These are phyloP conservation scores for Galium porrigens DNA, from an alignment of 305 asterid species.

Conservation along the genomic window DNA sequence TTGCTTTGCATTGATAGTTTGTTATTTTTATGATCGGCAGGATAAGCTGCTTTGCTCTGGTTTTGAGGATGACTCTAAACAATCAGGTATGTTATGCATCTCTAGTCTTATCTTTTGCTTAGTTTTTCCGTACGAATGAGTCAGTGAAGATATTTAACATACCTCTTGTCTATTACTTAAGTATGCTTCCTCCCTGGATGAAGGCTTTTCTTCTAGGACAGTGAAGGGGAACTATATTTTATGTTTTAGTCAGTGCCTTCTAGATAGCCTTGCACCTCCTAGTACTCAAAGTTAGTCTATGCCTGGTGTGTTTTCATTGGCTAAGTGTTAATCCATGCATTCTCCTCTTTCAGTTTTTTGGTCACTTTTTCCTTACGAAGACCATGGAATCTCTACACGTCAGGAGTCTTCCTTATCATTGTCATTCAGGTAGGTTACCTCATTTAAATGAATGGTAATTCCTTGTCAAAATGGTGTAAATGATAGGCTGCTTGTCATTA, in stretches of 20 bases:
- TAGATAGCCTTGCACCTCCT: not conserved
- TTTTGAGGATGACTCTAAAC: slow-evolving; percentile 42
- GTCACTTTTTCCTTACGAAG: slow-evolving; percentile 68
- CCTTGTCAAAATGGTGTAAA: not conserved
- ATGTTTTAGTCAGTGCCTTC: not conserved
- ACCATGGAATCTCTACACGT: slow-evolving; percentile 39
- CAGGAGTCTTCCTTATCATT: slow-evolving; percentile 69
- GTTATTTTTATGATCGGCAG: slow-evolving; percentile 29
- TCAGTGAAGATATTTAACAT: not conserved
- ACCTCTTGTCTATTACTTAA: not conserved
- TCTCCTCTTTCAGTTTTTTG: slow-evolving; percentile 54
- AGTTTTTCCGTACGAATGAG: not conserved
- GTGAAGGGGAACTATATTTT: not conserved
- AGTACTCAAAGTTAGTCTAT: not conserved
- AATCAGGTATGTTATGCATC: slow-evolving; percentile 39
- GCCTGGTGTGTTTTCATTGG: not conserved
- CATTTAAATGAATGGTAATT: not conserved
- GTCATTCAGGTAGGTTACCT: slow-evolving; percentile 50
- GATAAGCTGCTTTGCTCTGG: slow-evolving; percentile 48
- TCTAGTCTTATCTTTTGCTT: slow-evolving; percentile 1
- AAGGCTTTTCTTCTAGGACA: not conserved
- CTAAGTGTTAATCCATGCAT: slow-evolving; percentile 1
- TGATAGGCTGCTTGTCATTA: not conserved
- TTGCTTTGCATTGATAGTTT: not conserved
- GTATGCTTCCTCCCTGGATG: not conserved